Conservation (phyloP, 2,329 filamentous ascomycete genomes). For the Aquanectria penicillioides region DNA sequence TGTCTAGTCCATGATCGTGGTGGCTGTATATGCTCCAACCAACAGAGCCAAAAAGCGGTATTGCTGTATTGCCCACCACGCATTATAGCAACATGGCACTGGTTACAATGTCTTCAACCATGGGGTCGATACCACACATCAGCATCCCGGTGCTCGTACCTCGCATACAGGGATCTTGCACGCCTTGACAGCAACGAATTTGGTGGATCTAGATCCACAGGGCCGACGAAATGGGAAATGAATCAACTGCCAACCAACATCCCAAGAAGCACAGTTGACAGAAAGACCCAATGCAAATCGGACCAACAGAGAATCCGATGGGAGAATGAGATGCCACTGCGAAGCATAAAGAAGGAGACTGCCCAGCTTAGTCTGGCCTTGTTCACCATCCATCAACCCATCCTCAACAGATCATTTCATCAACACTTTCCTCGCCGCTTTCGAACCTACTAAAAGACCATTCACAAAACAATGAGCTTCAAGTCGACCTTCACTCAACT, state of each 20-base stretch:
- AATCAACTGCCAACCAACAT: not conserved
- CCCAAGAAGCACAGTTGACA: not conserved
- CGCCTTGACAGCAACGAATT: too few species aligned
- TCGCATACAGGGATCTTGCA: too few species aligned
- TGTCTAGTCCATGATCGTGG: too few species aligned
- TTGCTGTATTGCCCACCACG: too few species aligned
- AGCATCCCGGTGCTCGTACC: too few species aligned
- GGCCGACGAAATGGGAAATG: constrained; percentile 2
- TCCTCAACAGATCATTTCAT: not conserved
- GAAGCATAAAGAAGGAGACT: not conserved
- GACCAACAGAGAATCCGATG: not conserved
- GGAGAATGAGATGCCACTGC: not conserved
- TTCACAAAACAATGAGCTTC: not conserved
- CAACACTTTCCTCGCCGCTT: not conserved
- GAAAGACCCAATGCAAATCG: not conserved
- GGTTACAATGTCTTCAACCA: too few species aligned
- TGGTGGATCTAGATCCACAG: too few species aligned
- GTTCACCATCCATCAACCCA: not conserved
- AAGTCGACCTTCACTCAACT: not conserved
- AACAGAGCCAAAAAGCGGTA: too few species aligned
- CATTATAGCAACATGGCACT: too few species aligned
- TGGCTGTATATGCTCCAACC: too few species aligned
- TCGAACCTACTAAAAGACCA: not conserved
- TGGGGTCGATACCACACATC: too few species aligned
- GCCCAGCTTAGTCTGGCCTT: not conserved